Percentiles rank a stretch among this genome's conserved stretches.
phyloP scores from a whole-genome alignment of 306 rosid species.

The Mimosa bimucronata region DNA sequence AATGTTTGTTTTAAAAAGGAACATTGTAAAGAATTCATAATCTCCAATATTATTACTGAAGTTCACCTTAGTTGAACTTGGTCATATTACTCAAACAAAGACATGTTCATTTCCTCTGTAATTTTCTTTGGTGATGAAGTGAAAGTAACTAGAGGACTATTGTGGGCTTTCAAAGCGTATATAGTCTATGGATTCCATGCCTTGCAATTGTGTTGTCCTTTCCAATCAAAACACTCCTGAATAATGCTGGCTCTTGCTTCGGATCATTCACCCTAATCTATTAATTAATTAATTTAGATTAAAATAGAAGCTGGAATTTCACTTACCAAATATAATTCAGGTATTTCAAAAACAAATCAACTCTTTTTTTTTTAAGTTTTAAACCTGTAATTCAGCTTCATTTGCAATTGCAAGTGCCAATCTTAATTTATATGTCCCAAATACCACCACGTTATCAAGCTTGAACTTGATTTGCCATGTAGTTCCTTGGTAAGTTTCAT shows the following conservation, averaged over 20 bases:
- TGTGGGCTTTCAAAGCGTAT: constrained; percentile 72
- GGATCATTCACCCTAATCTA: constrained; percentile 78
- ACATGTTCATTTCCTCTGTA: background rate
- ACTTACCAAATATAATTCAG: constrained; percentile 21
- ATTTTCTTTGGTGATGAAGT: background rate
- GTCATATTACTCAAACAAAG: background rate
- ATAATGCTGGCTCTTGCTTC: constrained; percentile 57
- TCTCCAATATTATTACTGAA: background rate
- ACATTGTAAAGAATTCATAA: background rate
- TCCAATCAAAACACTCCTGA: constrained; percentile 76
- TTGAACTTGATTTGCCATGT: constrained; percentile 88
- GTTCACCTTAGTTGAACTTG: background rate
- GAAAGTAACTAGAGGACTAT: background rate
- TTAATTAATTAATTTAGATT: background rate
- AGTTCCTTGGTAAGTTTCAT: constrained; percentile 69
- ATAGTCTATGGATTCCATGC: constrained; percentile 90
- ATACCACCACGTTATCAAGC: constrained; percentile 45
- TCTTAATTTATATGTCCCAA: constrained; percentile 59
- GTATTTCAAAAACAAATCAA: background rate
- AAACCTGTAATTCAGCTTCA: constrained; percentile 72
- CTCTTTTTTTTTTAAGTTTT: background rate
- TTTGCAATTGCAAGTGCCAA: constrained; percentile 81
- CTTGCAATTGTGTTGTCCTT: constrained; percentile 83
- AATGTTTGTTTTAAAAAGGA: too few species aligned
- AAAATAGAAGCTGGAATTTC: background rate